Conservation (phyloP, 1,139 yeast species). For the Kodamaea derodonti region DNA sequence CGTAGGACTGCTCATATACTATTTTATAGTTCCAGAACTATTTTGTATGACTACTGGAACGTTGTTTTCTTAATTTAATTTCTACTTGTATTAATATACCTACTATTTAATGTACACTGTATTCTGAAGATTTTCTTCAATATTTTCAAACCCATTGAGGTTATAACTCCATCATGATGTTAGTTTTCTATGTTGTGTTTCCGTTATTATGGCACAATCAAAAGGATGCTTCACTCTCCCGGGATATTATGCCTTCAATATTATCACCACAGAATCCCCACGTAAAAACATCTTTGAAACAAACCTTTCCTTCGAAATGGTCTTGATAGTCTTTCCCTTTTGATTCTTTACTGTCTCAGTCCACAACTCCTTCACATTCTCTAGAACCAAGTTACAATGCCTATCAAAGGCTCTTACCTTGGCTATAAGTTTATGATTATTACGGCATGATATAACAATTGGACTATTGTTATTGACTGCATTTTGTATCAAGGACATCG, state of each 20-base stretch:
- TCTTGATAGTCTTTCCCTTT: slow-evolving; percentile 69
- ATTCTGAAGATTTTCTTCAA: too few relatives aligned
- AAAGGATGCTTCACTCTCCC: too few relatives aligned
- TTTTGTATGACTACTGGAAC: not conserved
- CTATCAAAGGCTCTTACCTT: slow-evolving; percentile 93
- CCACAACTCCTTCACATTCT: slow-evolving; percentile 92
- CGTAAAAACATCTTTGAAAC: slow-evolving; percentile 85
- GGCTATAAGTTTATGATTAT: slow-evolving; percentile 87
- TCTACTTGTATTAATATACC: not conserved
- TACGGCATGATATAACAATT: slow-evolving; percentile 84
- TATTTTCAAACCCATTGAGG: too few relatives aligned
- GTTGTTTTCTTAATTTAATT: not conserved
- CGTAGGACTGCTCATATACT: too few relatives aligned
- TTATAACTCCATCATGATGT: too few relatives aligned
- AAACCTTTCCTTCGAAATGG: slow-evolving; percentile 76
- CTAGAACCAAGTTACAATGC: slow-evolving; percentile 89
- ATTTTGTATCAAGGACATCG: slow-evolving; percentile 77
- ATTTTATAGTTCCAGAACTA: not conserved
- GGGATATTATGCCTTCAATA: slow-evolving; percentile 57
- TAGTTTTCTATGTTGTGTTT: too few relatives aligned
- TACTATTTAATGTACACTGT: too few relatives aligned
- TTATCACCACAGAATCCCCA: slow-evolving; percentile 91
- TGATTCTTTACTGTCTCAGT: slow-evolving; percentile 62
- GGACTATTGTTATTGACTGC: slow-evolving; percentile 75
- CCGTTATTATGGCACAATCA: too few relatives aligned